Conservation (phyloP, 2,329 filamentous ascomycete genomes). For the Aspergillus melleus region DNA sequence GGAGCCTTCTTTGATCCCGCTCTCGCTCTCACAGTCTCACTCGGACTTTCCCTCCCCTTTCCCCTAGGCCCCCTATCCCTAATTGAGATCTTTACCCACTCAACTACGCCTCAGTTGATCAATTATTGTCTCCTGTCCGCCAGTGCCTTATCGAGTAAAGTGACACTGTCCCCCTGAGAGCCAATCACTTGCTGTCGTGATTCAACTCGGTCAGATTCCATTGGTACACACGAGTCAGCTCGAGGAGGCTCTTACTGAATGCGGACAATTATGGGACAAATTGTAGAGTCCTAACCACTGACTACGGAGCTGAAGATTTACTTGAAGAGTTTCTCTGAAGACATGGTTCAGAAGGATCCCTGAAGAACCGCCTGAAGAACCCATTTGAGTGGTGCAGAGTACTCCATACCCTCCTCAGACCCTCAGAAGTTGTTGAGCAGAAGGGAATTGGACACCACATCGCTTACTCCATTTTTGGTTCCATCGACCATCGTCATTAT, state of each 20-base stretch:
- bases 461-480: neutral
- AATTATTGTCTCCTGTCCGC: neutral
- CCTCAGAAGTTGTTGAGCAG: neutral
- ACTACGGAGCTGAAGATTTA: neutral
- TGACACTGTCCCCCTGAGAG: neutral
- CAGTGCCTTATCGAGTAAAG: neutral
- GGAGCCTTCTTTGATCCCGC: neutral
- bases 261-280: neutral
- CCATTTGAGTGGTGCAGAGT: no score
- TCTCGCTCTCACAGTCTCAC: neutral
- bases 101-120: neutral
- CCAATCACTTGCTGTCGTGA: neutral
- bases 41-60: neutral
- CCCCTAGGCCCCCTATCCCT: neutral
- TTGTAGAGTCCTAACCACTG: no score
- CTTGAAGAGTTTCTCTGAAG: neutral
- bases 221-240: neutral
- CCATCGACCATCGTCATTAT: neutral
- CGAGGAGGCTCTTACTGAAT: neutral
- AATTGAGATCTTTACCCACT: neutral
- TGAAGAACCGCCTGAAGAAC: neutral
- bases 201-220: neutral
- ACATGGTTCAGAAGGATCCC: neutral
- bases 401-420: no score
- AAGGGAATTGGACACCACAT: neutral